Evolutionary conservation across 352 stramenopile species (phyloP), one percentile per base, ranked within the genome.

Genomic region (Phytopythium mirpurense): DNA sequence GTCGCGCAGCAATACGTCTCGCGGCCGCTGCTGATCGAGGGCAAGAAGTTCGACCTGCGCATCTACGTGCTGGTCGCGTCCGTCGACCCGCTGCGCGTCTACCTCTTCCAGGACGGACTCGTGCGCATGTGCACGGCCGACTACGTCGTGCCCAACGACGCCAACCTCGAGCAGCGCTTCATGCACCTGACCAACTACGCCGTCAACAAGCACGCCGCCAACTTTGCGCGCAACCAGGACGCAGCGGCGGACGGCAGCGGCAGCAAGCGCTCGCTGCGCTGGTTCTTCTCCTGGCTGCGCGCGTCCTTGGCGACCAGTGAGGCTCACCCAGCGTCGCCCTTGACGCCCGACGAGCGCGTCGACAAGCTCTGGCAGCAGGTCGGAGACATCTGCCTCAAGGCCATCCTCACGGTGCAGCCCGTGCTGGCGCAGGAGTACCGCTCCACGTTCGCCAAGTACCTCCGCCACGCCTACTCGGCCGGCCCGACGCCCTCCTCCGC

Each of bases 131-230:
- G 82, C 41, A 96, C 87, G 4, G 73, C 84, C 8, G 76, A 93
- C 58, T 98, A 98, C 56, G 81, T 91, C 3, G 61, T 75, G 18
- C 86, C 87, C 9, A 95, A 90, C 49, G 67, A 70, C 8, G 68
- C 85, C 18, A 96, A 96, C 52, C 76, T 96, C 52, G 80, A 90
- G 45, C 68, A 90, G 27, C 77, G 76, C n/a, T 94, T 90, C 63
- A 95, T 97, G 86, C 89, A 97, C 56, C 54, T 97, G 34, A 97
- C 89, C 44, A 97, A 97, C 56, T 96, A 97, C 53, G 83, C 89
- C 9, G 88, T 97, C 34, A 97, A 97, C 62, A 97, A 97, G 55
- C 78, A 82, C 65, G 79, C 71, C 7, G 88, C 86, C 57, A 93
- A 96, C 50, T 96, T 93, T 61, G 82, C 91, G 55, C 48, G 76